A percentile compares a stretch with the other conserved stretches of the same genome.
Conservation (phyloP, 371 early-diverging fungal genomes). For the Rhizopus arrhizus region DNA sequence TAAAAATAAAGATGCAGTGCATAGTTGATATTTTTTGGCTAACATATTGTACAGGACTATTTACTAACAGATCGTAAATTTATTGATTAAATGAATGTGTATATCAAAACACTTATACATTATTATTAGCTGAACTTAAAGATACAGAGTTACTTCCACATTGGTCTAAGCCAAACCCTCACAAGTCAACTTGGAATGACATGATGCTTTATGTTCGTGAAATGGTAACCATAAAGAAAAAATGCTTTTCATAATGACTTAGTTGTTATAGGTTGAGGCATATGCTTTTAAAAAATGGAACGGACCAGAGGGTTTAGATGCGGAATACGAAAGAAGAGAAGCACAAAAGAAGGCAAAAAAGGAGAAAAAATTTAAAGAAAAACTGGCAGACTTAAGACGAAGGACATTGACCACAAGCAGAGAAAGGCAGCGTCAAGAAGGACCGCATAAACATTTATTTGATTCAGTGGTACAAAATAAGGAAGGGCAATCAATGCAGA, state of each 20-base stretch:
- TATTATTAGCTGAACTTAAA: conserved; percentile 71
- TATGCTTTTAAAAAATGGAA: conserved; percentile 96
- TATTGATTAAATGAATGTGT: not conserved
- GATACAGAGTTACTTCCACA: conserved; percentile 77
- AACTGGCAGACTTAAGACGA: conserved; percentile 77
- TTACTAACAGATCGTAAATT: conserved; percentile 81
- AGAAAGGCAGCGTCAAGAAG: conserved; percentile 64
- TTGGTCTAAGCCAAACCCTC: conserved; percentile 93
- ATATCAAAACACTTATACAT: not conserved
- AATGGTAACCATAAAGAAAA: conserved; percentile 52
- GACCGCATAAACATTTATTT: conserved; percentile 76
- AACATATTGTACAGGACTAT: conserved; percentile 64
- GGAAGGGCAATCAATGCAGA: conserved; percentile 55
- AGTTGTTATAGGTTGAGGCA: conserved; percentile 69
- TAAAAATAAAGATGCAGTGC: conserved; percentile 12
- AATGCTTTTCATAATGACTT: not conserved
- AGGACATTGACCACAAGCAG: conserved; percentile 83
- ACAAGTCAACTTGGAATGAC: conserved; percentile 92
- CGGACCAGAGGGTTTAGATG: conserved; percentile 81
- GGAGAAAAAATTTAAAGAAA: conserved; percentile 82
- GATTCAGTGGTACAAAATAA: conserved; percentile 54
- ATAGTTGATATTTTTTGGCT: not conserved
- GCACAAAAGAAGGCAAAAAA: conserved; percentile 78
- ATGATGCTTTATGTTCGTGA: conserved; percentile 91
- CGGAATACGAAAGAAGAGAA: conserved; percentile 86